Base-by-base conservation (phyloP, 2,329 filamentous ascomycete genomes). In the Colletotrichum sp. region DNA sequence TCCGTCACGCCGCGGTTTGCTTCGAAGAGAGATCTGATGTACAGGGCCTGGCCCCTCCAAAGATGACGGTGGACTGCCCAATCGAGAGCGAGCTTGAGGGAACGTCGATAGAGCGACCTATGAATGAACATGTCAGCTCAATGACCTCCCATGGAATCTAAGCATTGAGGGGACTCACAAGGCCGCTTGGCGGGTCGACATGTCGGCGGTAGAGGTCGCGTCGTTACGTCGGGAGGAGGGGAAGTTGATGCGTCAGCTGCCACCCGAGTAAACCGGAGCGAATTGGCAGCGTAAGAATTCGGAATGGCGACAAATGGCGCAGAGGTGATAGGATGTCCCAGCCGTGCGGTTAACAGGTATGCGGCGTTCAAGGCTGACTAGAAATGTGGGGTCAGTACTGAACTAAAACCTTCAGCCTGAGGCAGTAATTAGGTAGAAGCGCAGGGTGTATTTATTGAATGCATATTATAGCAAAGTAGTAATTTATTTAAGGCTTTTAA, bases 31-130 rank as follows among this genome's bases (percentile, higher is more conserved):
- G 94, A 96, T 81, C 97, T 94, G 81, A 99, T 98, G 85, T 99
- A 99, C 78, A 99, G 88, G 36, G 97, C 97, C 86, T 99, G 97
- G 77, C 96, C 96, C 81, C 97, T 94, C 96, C 97, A 99, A 77
- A 98, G 87, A 82, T 96, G 92, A 80, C 97, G 92, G 84, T 98
- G 95, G 78, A 99, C 96, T 74, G 95, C 92, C 97, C 97, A 99
- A 88, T 98, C 96, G 79, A 99, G 92, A 57, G 97, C 91, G 79
- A 98, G 93, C 90, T 98, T 98, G 83, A 99, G 87, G 30, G 96
- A 96, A 80, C 96, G 95, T 83, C 96, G 94, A 87, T 99, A 99
- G 77, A 99, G 93, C 57, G 92, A 93, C 80, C 92, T 93, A 30
- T 13, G 12, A n/a, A 24, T n/a, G 8, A 8, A 26, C 16, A 18